phyloP scores from a whole-genome alignment of 202 grass and related monocot genomes.

The Bolboschoenoplectus hybrid region DNA sequence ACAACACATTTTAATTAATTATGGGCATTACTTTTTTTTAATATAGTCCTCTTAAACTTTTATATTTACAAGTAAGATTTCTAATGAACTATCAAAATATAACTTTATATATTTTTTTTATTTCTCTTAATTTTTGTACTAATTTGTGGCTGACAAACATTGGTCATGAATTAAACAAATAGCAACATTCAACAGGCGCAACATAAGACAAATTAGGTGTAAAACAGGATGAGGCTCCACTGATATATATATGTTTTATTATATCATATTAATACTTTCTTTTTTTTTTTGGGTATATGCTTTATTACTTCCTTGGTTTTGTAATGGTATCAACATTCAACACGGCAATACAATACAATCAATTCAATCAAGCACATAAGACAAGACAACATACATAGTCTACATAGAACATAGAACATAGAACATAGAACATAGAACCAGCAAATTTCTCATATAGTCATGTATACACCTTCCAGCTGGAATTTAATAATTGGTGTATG shows the following conservation, averaged over 20 bases:
- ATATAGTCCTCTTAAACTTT: no score
- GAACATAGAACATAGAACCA: conserved; percentile 7
- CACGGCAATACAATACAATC: background rate
- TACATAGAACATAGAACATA: no score
- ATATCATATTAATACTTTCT: background rate
- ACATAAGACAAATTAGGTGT: conserved; percentile 15
- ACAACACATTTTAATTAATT: background rate
- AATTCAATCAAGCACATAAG: background rate
- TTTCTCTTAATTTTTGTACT: background rate
- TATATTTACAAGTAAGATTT: conserved; percentile 1
- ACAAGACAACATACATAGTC: background rate
- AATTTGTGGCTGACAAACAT: background rate
- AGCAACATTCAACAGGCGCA: conserved; percentile 15
- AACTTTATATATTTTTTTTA: background rate
- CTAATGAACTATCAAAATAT: background rate
- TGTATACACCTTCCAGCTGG: background rate
- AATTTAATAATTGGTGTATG: conserved; percentile 6
- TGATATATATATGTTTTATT: background rate
- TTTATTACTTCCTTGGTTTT: conserved; percentile 27
- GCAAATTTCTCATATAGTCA: conserved; percentile 16
- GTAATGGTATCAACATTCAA: conserved; percentile 21
- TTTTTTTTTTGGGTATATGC: background rate
- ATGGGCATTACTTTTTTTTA: no score
- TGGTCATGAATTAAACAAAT: background rate
- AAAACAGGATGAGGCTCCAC: background rate